Percentiles rank a stretch among this genome's conserved stretches.
These are phyloP conservation scores for Penicillium samsonianum DNA, from an alignment of 495 filamentous ascomycete genomes.

Conservation along the genomic window DNA sequence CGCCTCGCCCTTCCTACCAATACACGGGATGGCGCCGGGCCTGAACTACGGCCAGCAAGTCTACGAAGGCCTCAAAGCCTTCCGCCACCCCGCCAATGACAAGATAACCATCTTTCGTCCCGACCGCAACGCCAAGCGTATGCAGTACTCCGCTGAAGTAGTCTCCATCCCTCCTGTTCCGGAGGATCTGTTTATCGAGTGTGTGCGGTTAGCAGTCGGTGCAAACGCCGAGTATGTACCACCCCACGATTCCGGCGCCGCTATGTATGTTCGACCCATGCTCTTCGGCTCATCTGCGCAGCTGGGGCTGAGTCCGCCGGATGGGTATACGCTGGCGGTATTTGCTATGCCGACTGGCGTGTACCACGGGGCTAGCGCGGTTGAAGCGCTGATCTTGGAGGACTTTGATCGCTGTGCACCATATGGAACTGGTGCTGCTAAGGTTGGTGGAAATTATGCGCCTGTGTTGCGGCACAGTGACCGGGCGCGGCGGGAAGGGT, in stretches of 20 bases:
- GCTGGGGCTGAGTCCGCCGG: conserved; percentile 75
- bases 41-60: conserved; percentile 94
- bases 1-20: conserved; percentile 70
- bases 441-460: conserved; percentile 64
- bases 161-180: conserved; percentile 79
- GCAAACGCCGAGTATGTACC: conserved; percentile 88
- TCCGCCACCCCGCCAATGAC: conserved; percentile 62
- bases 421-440: conserved; percentile 53
- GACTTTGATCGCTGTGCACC: conserved; percentile 61
- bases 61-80: conserved; percentile 91
- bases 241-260: conserved; percentile 77
- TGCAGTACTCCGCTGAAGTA: conserved; percentile 74
- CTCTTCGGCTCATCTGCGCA: conserved; percentile 83
- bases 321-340: conserved; percentile 86
- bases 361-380: conserved; percentile 82
- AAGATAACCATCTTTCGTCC: conserved; percentile 81
- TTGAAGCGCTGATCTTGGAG: conserved; percentile 74
- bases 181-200: conserved; percentile 66
- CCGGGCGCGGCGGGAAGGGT: conserved; percentile 68
- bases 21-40: conserved; percentile 88
- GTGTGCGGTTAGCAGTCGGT: conserved; percentile 75
- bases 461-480: conserved; percentile 78
- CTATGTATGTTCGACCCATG: conserved; percentile 86
- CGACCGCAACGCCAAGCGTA: conserved; percentile 72
- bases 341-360: conserved; percentile 85